Base-by-base conservation (phyloP, 2,329 filamentous ascomycete species). In the Aspergillus cejpii region DNA sequence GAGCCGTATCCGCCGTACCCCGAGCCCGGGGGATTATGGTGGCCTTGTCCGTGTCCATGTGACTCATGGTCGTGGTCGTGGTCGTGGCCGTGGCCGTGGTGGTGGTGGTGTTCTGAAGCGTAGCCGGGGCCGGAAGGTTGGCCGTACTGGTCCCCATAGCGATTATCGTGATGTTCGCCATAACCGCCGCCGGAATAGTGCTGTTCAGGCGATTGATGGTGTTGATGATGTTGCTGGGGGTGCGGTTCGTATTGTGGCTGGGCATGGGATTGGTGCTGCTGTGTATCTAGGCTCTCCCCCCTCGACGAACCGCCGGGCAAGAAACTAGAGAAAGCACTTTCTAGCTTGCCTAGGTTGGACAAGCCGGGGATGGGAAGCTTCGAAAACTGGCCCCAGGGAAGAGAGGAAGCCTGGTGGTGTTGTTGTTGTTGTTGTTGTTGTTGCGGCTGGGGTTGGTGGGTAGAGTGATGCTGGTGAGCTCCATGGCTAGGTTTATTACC, bases 331-430 rank as follows among this genome's bases (percentile, higher is more conserved):
- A 65, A 55, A 5, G 56, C 60, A 31, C 57, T 59, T 26, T 59
- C 59, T 6, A 66, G 50, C 39, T 67, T 69, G 39, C 56, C 57
- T 17, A 69, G 29, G 10, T 65, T 66, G 5, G 65, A 67, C 27
- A 68, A 61, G 6, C 67, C 67, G 1, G 63, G 63, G 36, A 67
- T 67, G 19, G 61, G 62, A 7, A 67, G 55, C 28, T 53, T 58
- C 28, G 58, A 59, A n/a, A 66, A 46, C 29, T 62, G 55, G 15
- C 60, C 57, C 54, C 59, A 63, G 4, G 62, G 60, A 15, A 53
- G 57, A 27, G 48, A 63, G 36, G 44, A 60, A 47, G 37, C 42
- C 52, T 45, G 50, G 57, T 55, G 53, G 27, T 60, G 51, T 23
- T 55, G 46, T 11, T 39, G 39, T 57, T 55, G 53, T 27, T 60